Conservation (phyloP, 1,139 yeast genomes). For the Taphrina betulina region DNA sequence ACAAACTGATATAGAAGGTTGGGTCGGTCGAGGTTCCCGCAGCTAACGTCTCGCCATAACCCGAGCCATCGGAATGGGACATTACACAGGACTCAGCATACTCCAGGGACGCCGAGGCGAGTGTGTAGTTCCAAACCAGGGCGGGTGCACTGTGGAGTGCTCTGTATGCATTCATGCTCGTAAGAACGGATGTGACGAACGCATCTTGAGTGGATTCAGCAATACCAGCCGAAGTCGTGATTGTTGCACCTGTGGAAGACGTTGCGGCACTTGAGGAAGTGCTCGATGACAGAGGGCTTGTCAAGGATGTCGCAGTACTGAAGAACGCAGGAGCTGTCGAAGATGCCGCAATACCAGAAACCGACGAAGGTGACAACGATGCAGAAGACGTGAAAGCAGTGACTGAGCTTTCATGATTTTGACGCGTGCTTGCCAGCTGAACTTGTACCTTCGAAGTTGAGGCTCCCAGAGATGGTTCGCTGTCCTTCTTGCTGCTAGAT, state of each 20-base stretch:
- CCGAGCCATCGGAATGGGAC: constrained; percentile 11
- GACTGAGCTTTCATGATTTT: too few relatives aligned
- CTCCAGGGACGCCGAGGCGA: constrained; percentile 11
- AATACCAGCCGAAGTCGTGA: not conserved
- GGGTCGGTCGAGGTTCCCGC: constrained; percentile 48
- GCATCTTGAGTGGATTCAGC: constrained; percentile 5
- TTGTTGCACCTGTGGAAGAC: not conserved
- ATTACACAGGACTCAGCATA: constrained; percentile 20
- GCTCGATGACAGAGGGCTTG: not conserved
- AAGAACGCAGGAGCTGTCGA: not conserved
- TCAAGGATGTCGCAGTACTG: not conserved
- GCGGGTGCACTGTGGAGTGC: constrained; percentile 21
- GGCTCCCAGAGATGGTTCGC: too few relatives aligned
- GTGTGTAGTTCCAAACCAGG: constrained; percentile 17
- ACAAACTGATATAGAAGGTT: constrained; percentile 63
- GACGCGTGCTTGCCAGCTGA: too few relatives aligned
- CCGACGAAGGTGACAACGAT: not conserved
- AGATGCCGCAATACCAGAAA: not conserved
- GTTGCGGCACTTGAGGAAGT: not conserved
- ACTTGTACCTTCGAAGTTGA: too few relatives aligned
- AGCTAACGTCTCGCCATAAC: constrained; percentile 27
- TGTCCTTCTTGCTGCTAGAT: not conserved
- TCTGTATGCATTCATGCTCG: constrained; percentile 10
- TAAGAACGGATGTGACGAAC: constrained; percentile 18
- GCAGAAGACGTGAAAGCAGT: not conserved